phyloP scores from a whole-genome alignment of 257 asterid species.

The Ligustrum vulgare region DNA sequence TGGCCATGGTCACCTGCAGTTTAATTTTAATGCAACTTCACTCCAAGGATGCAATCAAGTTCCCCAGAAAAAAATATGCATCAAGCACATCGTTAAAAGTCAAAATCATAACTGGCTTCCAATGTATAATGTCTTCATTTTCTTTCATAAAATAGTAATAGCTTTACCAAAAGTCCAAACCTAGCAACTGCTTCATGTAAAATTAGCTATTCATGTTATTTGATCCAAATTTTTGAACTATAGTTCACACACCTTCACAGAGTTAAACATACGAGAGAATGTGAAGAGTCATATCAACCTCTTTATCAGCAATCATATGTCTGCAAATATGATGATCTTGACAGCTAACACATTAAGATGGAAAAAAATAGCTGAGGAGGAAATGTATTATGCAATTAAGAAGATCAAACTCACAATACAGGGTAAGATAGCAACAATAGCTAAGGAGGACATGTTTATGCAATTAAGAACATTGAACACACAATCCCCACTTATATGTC shows the following conservation, averaged over 20 bases:
- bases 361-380: background rate
- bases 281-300: background rate
- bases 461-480: background rate
- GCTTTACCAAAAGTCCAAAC: background rate
- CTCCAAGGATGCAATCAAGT: slow-evolving; percentile 22
- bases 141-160: background rate
- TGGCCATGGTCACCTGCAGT: slow-evolving; percentile 17
- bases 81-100: slow-evolving; percentile 15
- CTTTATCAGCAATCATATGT: slow-evolving; percentile 11
- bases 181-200: background rate
- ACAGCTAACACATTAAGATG: background rate
- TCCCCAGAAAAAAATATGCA: slow-evolving; percentile 15
- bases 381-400: background rate
- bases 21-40: slow-evolving; percentile 9
- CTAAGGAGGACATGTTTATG: background rate
- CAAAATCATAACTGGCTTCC: slow-evolving; percentile 8
- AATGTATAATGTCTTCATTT: background rate
- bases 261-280: slow-evolving; percentile 5
- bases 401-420: background rate
- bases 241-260: slow-evolving; percentile 9
- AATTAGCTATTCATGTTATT: slow-evolving; percentile 8
- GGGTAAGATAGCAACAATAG: background rate
- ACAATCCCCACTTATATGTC: background rate
- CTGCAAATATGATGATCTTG: background rate
- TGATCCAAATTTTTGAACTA: slow-evolving; percentile 4